phyloP scores from a whole-genome alignment of 164 flowering plant genomes.

The Kalanchoe fedtschenkoi region DNA sequence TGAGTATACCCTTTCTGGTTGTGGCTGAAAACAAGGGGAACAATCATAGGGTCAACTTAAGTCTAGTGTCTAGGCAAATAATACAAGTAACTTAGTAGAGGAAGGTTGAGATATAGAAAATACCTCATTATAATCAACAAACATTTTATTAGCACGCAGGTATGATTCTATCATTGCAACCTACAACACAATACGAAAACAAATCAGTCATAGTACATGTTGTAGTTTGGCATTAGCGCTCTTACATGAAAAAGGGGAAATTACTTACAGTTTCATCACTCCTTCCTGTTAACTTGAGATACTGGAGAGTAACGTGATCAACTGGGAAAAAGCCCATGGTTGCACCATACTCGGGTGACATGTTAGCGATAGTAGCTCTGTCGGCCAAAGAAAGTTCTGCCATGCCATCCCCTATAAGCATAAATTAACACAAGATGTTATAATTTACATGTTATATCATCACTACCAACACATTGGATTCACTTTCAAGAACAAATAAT shows the following conservation, averaged over 20 bases:
- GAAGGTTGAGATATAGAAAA: neutral
- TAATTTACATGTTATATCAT: neutral
- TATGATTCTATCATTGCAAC: constrained; percentile 8
- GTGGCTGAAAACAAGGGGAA: constrained; percentile 3
- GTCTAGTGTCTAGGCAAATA: neutral
- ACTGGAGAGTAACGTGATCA: constrained; percentile 7
- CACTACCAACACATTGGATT: neutral
- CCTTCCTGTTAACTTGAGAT: constrained; percentile 7
- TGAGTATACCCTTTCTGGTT: constrained; percentile 6
- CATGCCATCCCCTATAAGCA: constrained; percentile 6
- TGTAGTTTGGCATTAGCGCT: neutral
- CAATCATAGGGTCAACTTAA: neutral
- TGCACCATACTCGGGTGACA: constrained; percentile 10
- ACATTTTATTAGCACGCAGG: constrained; percentile 9
- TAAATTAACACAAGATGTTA: neutral
- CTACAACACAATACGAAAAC: neutral
- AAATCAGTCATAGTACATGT: neutral
- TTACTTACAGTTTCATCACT: constrained; percentile 3
- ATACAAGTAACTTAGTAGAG: neutral
- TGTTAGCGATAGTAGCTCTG: constrained; percentile 7
- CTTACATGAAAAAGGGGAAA: neutral
- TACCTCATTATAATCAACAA: constrained; percentile 8
- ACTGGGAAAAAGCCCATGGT: constrained; percentile 9
- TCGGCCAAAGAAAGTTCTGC: constrained; percentile 6
- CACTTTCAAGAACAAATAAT: neutral